Evolutionary conservation across 805 yeast genomes (phyloP), one percentile per base, ranked within the genome.

Genomic region (Hanseniaspora thailandica): DNA sequence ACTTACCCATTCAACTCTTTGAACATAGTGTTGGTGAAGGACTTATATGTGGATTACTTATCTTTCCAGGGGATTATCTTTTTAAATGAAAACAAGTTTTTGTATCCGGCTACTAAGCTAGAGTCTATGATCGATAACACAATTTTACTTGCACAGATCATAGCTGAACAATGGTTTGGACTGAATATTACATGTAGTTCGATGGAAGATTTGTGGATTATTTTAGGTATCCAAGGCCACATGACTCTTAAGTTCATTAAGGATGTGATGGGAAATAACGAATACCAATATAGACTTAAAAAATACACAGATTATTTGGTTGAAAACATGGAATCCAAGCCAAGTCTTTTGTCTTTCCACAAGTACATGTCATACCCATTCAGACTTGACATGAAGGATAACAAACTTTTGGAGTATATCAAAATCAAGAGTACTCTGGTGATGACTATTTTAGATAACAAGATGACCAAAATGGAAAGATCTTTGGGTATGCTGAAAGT

Each of bases 401-500:
- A 74, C 15, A 67, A 69, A 19, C 94, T 86, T 59, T 66, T 90
- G 5, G 74, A 72, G 0, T 90, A 90, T 60, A 67, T 90, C 20
- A 74, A 75, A 43, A 68, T 90, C 46, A 93, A 93, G 62, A 82
- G 96, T 0, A 96, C 97, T 0, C 70, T 89, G 49, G 89, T 93
- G 1, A 64, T 93, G 45, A 84, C 78, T 61, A 88, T 90, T 38
- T 70, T 93, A 28, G 97, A 93, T 63, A 76, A 86, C 45, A 74
- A 98, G 57, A 87, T 93, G 95, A 89, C 96, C 0, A 93, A 93
- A 63, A 87, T 97, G 1, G 97, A 94, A 63, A 82, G 89, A 57
- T 84, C 96, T 0, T 84, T 93, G 65, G 98, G 98, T 2, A 71
- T 93, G 56, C 80, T 89, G 3, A 78, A 98, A 57, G 97, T 87